Evolutionary conservation across 208 protist species (phyloP).

Genomic region (Giardia muris): DNA sequence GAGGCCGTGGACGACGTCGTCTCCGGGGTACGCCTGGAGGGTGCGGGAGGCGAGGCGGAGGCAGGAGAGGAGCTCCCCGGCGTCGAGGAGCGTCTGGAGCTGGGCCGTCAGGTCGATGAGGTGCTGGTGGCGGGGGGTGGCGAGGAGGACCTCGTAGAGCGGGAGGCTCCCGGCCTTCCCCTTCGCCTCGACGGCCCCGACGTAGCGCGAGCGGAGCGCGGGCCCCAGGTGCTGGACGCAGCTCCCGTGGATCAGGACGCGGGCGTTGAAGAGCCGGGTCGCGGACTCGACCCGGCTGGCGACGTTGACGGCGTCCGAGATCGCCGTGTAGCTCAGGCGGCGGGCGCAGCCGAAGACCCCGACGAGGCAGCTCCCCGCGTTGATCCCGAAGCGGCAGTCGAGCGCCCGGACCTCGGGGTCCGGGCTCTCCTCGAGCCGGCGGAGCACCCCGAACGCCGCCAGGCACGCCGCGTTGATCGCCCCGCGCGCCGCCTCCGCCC

Average conservation of each 20-base stretch:
- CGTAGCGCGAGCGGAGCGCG: not conserved
- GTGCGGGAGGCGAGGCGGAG: not conserved
- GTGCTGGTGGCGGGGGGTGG: not conserved
- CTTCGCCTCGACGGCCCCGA: constrained; percentile 2
- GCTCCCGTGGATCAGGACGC: not conserved
- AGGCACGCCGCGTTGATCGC: not conserved
- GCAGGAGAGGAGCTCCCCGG: not conserved
- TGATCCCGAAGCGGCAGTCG: not conserved
- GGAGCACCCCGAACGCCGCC: not conserved
- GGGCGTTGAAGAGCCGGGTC: not conserved
- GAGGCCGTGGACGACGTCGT: not conserved
- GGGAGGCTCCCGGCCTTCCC: not conserved
- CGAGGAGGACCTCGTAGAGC: not conserved
- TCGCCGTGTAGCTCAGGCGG: not conserved
- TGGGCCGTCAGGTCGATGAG: not conserved
- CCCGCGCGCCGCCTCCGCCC: not conserved
- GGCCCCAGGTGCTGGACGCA: not conserved
- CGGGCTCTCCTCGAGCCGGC: not conserved
- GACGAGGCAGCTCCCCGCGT: not conserved
- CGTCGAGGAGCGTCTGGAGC: not conserved
- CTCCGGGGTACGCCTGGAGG: not conserved
- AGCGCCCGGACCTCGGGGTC: not conserved
- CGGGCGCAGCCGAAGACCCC: not conserved
- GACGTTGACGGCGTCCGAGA: not conserved
- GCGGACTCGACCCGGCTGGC: not conserved